Evolutionary conservation across 192 early-diverging fungal genomes (phyloP), one percentile per base, ranked within the genome.

Genomic region (Anaeromyces robustus): DNA sequence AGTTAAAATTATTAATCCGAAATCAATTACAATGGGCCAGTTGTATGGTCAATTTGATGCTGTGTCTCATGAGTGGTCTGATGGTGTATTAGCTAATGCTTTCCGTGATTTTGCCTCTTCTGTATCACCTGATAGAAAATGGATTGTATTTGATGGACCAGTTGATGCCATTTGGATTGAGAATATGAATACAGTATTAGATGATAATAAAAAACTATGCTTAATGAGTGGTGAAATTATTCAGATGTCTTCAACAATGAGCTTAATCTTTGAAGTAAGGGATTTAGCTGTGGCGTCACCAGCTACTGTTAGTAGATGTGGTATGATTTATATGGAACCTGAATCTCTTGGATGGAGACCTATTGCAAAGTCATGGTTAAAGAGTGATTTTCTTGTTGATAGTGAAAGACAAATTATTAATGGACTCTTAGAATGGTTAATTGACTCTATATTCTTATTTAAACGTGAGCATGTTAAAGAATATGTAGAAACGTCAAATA

Each of bases 141-240:
- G 89, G 89, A 84, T 90, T 39, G 87, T 90, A 29, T 90, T 90
- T 78, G 89, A 90, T 80, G 89, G 89, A 2, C 89, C 89, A 11
- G 89, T 90, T n/a, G 89, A 90, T 85, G 89, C 89, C 0, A 86
- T 90, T 68, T 90, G 89, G 89, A 90, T 90, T 82, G 90, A 91
- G 81, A 90, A 90, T 39, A 90, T 90, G 89, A 91, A 90, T 78
- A 90, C 89, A 2, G 89, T 90, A 14, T 81, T 90, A 41, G 89
- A 90, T 83, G 89, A 90, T 78, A 90, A 90, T 83, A 83, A 88
- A 78, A 90, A 90, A 80, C 84, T 90, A 9, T 90, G 89, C 78
- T 80, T 90, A 14, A 90, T 88, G 78, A 88, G 87, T 80, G 89
- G 89, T 13, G 89, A 90, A 79, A 90, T 90, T 81, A 90, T 90